Conservation (phyloP, 306 rosid genomes). For the Oxytropis ochrocephala region DNA sequence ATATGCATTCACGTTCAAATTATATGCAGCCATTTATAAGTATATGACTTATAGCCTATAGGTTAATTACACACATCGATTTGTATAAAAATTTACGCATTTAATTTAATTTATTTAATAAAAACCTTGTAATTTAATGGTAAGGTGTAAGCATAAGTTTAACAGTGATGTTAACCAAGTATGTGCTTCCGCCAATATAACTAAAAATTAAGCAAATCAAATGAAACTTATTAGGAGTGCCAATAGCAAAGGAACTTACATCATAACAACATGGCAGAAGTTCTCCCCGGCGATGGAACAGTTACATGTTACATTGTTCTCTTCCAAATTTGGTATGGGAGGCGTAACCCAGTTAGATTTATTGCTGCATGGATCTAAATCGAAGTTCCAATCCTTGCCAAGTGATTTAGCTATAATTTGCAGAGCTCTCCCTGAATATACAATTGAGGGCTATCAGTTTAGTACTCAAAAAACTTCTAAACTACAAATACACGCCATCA, state of each 20-base stretch:
- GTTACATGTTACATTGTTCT: neutral
- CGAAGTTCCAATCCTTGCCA: constrained; percentile 46
- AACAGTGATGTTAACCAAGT: too few species aligned
- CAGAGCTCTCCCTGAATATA: constrained; percentile 31
- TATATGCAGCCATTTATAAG: too few species aligned
- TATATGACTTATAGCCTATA: too few species aligned
- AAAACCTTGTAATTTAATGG: too few species aligned
- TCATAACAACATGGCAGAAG: constrained; percentile 8
- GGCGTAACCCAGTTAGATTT: neutral
- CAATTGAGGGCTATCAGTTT: neutral
- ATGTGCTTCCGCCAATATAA: too few species aligned
- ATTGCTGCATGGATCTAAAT: constrained; percentile 46
- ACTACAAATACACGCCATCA: neutral
- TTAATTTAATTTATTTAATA: too few species aligned
- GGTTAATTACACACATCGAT: too few species aligned
- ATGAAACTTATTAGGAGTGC: neutral
- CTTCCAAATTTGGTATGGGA: neutral
- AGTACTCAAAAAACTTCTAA: neutral
- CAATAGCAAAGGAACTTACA: neutral
- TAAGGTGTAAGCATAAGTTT: too few species aligned
- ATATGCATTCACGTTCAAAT: too few species aligned
- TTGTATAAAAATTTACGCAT: too few species aligned
- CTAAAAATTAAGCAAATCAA: neutral
- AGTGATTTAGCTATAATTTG: constrained; percentile 29
- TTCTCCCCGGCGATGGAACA: neutral